Evolutionary conservation across 768 basidiomycete genomes (phyloP).

Genomic region (Steccherinum ochraceum): DNA sequence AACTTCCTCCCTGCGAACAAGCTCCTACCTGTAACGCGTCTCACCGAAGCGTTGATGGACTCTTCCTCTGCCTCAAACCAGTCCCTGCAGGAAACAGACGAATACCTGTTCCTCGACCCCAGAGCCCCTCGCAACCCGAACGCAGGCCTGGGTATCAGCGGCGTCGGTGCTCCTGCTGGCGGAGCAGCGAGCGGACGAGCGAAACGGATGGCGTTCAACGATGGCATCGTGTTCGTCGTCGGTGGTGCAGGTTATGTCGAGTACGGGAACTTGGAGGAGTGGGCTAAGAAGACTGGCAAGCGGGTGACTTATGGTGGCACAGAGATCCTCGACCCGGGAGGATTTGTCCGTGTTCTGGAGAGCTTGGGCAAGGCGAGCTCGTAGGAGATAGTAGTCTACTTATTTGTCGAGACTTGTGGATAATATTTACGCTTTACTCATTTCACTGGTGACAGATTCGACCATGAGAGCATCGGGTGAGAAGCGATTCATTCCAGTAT

Average conservation of each 20-base stretch:
- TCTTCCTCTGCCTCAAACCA: constrained; percentile 90
- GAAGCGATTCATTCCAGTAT: neutral
- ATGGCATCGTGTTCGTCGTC: constrained; percentile 90
- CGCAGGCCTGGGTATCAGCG: constrained; percentile 40
- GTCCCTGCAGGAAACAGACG: constrained; percentile 93
- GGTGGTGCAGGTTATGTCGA: constrained; percentile 98
- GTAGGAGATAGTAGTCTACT: too few species aligned
- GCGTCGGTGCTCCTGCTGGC: constrained; percentile 29
- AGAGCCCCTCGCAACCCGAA: constrained; percentile 57
- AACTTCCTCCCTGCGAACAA: constrained; percentile 96
- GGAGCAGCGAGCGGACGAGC: constrained; percentile 31
- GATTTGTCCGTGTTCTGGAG: constrained; percentile 71
- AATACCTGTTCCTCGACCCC: constrained; percentile 92
- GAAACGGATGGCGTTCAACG: constrained; percentile 71
- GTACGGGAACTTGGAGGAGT: constrained; percentile 93
- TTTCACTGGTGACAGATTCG: too few species aligned
- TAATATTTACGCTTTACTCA: too few species aligned
- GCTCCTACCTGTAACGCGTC: constrained; percentile 83
- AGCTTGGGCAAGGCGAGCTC: constrained; percentile 44
- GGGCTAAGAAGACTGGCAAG: constrained; percentile 79
- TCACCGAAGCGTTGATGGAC: constrained; percentile 97
- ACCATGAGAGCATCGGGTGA: too few species aligned
- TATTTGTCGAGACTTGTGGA: too few species aligned
- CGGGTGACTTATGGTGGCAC: constrained; percentile 92
- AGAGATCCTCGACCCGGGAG: constrained; percentile 86